Evolutionary conservation across 768 basidiomycete genomes (phyloP).

Genomic region (Leucosporidium yakuticum): DNA sequence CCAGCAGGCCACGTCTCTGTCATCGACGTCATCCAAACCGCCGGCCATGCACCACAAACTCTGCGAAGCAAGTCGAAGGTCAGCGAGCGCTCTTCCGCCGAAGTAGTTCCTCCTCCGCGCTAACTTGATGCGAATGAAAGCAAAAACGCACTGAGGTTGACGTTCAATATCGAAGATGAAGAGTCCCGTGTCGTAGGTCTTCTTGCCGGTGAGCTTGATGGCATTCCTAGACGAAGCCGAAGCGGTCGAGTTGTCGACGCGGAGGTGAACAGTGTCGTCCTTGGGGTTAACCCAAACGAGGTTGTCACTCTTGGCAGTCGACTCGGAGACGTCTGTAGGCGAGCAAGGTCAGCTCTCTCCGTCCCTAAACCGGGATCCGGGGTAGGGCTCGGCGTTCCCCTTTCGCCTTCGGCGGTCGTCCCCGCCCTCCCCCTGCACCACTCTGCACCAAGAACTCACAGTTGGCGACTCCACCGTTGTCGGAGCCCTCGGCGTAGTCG

Average conservation of each 20-base stretch:
- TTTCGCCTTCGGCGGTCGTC: no score
- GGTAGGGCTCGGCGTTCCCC: no score
- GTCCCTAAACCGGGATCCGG: background rate
- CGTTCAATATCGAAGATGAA: conserved; percentile 17
- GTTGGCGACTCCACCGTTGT: conserved; percentile 18
- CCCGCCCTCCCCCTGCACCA: no score
- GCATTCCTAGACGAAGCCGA: background rate
- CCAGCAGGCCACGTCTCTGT: no score
- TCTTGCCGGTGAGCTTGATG: conserved; percentile 13
- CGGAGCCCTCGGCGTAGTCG: background rate
- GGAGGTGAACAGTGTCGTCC: conserved; percentile 15
- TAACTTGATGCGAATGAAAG: no score
- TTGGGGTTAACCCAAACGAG: conserved; percentile 17
- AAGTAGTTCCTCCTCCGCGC: no score
- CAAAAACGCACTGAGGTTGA: conserved; percentile 6
- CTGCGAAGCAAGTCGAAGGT: no score
- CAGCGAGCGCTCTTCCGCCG: background rate
- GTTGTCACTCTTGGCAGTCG: conserved; percentile 4
- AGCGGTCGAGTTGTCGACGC: background rate
- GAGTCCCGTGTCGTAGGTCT: conserved; percentile 11
- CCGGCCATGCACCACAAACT: no score
- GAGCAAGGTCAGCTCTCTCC: background rate
- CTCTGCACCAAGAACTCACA: background rate
- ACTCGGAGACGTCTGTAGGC: conserved; percentile 11
- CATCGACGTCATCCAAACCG: no score